Conservation (phyloP, 1,284 basidiomycete species). For the Anthracocystis setariae region DNA sequence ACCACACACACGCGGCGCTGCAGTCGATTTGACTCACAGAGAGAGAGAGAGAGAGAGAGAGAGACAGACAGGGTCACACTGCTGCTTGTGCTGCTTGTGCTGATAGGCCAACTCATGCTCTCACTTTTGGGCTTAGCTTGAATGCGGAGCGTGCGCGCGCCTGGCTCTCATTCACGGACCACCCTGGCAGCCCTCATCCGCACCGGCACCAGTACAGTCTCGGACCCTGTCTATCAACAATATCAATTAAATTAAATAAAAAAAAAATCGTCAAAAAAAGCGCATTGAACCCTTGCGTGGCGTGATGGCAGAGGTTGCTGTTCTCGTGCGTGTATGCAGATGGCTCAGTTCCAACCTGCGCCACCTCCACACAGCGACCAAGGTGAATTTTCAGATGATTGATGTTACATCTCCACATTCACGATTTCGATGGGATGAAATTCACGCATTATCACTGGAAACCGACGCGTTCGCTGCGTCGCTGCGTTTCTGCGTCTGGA, state of each 20-base stretch:
- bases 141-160: slow-evolving; percentile 2
- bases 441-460: slow-evolving; percentile 4
- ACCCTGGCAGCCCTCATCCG: background rate
- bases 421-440: too few relatives aligned
- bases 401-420: too few relatives aligned
- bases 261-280: too few relatives aligned
- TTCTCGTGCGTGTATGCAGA: too few relatives aligned
- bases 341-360: background rate
- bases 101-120: background rate
- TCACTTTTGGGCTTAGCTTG: slow-evolving; percentile 1
- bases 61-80: too few relatives aligned
- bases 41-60: background rate
- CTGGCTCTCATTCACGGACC: slow-evolving; percentile 11
- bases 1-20: too few relatives aligned
- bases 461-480: slow-evolving; percentile 21
- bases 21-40: background rate
- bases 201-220: background rate
- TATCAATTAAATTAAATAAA: background rate
- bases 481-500: too few relatives aligned
- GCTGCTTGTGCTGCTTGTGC: background rate
- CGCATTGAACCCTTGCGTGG: background rate
- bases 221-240: background rate
- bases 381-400: too few relatives aligned
- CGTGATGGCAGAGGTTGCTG: background rate
- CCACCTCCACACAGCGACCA: background rate